Base-by-base conservation (phyloP, 1,139 yeast species). In the Yamadazyma atlantica region DNA sequence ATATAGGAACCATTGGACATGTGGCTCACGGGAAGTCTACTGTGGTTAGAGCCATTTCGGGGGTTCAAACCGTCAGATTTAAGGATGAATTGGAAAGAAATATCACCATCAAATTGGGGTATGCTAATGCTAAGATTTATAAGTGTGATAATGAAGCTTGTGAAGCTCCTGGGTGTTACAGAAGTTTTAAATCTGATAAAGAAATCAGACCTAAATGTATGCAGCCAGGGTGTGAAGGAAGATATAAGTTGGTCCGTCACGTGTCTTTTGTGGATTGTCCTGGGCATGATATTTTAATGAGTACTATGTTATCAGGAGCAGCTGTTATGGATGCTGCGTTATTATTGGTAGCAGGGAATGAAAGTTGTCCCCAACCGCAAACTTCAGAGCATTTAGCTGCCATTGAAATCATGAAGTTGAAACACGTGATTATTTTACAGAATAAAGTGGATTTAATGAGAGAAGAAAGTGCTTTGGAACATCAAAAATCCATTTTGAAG, bases 321-420 rank as follows among this genome's bases (percentile, higher is more conserved):
- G 99, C 99, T 12, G 98, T 94, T 51, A 94, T 94, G 99, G 99
- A 94, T 67, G 99, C 98, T 41, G 99, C 99, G 11, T 74, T 94
- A 46, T 73, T 94, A 57, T 78, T 94, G 52, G 84, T 94, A 62
- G 99, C 98, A 29, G 98, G 97, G 66, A 94, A 94, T 64, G 99
- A 94, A 76, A 82, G 95, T 42, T 94, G 99, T 74, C 99, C 98
- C 46, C 98, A 94, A 74, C 99, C 99, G 32, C 99, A 94, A 74
- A 94, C 99, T 21, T 86, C 96, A 14, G 99, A 94, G 72, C 99
- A 94, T 74, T 78, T 94, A 67, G 99, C 99, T 37, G 99, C 99
- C 46, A 94, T 94, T 57, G 98, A 94, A 73, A 94, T 94, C 63
- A 94, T 94, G 99, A 90, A 92, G 64, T 82, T 94, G 68, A 86